Evolutionary conservation across 805 yeast genomes (phyloP), one percentile per base, ranked within the genome.

Genomic region (Wickerhamiella galacta): DNA sequence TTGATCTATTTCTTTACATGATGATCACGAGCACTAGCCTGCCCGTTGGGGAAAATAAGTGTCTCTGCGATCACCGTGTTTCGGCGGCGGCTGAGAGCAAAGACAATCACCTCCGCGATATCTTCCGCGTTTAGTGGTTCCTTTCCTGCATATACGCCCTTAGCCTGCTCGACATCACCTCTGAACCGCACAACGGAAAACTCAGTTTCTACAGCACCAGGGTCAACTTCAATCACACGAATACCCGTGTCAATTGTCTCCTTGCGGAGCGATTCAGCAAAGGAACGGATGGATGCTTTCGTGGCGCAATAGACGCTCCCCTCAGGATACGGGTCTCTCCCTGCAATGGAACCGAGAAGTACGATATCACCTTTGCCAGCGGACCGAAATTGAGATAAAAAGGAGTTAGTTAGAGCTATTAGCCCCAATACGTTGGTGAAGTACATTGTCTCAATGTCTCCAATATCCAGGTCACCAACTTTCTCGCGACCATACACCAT

Each of bases 381-480:
- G 36, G 63, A 61, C 50, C 76, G 73, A 66, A 85, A 70, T 32
- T 68, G 66, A 25, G 75, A 75, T 29, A 87, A 56, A 17, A 83
- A 65, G 4, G 75, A 72, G 54, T 87, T 94, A 5, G 95, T 83
- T 40, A 85, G 56, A 20, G 76, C 70, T 39, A 85, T 78, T 54
- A 85, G 62, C 3, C 94, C 95, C 36, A 81, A 51, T 3, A 87
- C 95, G 49, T 85, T 87, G 38, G 95, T 82, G 46, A 75, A 65
- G 56, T 80, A 74, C 82, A 82, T 81, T 30, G 66, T 70, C 30
- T 65, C 61, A 30, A 82, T 68, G 48, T 83, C 94, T 4, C 57
- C 56, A n/a, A 63, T 55, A 1, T 56, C 54, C 40, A 87, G 72
- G 4, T 60, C 57, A 11, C 95, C 95, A 35, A 83, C 76, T 35